Conservation (phyloP, 108 stramenopile species). For the Cyclostephanos invisitatus region DNA sequence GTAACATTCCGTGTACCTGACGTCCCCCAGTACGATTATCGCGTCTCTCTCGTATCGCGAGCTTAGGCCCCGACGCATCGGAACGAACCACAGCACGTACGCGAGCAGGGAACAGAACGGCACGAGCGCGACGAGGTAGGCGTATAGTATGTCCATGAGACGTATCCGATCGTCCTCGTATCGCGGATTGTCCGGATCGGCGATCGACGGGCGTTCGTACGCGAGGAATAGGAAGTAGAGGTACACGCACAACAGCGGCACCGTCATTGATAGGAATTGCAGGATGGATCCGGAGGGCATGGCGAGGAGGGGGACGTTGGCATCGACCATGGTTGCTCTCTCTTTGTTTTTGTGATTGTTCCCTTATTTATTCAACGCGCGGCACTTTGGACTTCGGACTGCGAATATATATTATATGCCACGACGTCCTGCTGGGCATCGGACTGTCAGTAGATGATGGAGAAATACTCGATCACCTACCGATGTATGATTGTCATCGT, state of each 20-base stretch:
- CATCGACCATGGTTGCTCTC: not conserved
- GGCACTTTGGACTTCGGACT: too few species aligned
- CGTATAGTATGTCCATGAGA: conserved; percentile 60
- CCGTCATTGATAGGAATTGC: conserved; percentile 58
- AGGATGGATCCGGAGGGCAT: conserved; percentile 47
- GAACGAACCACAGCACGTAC: conserved; percentile 61
- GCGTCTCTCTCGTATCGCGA: conserved; percentile 57
- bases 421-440: too few species aligned
- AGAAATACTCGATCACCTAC: too few species aligned
- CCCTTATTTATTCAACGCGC: too few species aligned
- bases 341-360: too few species aligned
- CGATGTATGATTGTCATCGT: too few species aligned
- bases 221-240: conserved; percentile 67
- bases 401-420: too few species aligned
- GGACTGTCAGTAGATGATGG: too few species aligned
- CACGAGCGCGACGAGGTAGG: conserved; percentile 52
- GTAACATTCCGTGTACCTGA: conserved; percentile 30
- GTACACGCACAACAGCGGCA: conserved; percentile 62
- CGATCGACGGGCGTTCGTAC: conserved; percentile 45
- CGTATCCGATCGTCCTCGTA: conserved; percentile 39
- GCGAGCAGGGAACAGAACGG: conserved; percentile 46
- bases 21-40: conserved; percentile 39
- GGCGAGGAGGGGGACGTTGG: conserved; percentile 40
- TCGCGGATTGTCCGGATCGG: conserved; percentile 34
- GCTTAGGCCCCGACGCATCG: conserved; percentile 58